Base-by-base conservation (phyloP, 1,139 yeast species). In the Starmera stellimalicola region DNA sequence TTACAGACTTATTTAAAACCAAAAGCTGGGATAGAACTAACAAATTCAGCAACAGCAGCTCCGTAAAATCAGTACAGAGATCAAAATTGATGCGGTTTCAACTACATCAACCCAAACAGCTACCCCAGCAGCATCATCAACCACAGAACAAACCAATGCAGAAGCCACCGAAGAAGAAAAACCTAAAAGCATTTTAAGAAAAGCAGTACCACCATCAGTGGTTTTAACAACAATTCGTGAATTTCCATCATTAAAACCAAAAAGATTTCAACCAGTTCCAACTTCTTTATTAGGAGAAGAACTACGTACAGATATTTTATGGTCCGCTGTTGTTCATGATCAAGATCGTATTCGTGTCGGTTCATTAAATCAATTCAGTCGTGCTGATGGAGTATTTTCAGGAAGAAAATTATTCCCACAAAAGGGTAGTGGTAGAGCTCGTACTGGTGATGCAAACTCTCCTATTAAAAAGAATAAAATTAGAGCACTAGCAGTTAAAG, bases 391-490 rank as follows among this genome's bases (percentile, higher is more conserved):
- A 62, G 88, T 91, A 37, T 88, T 73, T 57, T 82, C 95, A 18
- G 74, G 93, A 57, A 71, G 73, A 52, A 91, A 91, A 57, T 66
- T 91, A 46, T 68, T 77, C 35, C 85, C 87, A 18, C 98, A 91
- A 60, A 91, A 91, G 62, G 97, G 98, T 43, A 64, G 87, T 14
- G 99, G 99, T 59, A 70, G 73, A 42, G 99, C 99, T 37, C 80
- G 99, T 67, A 80, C 77, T 39, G 99, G 98, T 63, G 96, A 87
- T 60, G 87, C 85, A 39, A 91, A 91, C 50, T 84, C 95, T 16
- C 98, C 98, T 30, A 82, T 78, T 36, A 75, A 95, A 61, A 78
- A 77, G 52, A 87, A 83, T 51, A 95, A 95, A 52, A 88, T 91
- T 32, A 71, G 82, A 45, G 97, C 97, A 0, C 77, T 82, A 52